Conservation (phyloP, 2,329 filamentous ascomycete genomes). For the Penicillium sp. region DNA sequence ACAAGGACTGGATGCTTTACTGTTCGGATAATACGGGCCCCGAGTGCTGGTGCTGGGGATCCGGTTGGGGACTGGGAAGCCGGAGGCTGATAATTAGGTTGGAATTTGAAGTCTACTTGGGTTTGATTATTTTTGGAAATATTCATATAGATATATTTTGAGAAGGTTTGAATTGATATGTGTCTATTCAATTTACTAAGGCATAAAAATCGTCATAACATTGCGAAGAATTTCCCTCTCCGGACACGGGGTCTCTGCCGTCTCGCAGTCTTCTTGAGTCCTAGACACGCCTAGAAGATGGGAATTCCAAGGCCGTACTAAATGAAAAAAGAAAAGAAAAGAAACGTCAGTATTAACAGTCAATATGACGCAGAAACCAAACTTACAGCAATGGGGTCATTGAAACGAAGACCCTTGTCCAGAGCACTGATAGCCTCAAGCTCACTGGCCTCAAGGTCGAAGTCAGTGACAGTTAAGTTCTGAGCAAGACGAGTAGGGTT, state of each 20-base stretch:
- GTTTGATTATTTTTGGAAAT: too few relatives aligned
- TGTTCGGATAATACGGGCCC: too few relatives aligned
- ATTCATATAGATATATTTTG: too few relatives aligned
- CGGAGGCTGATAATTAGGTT: too few relatives aligned
- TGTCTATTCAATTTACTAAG: slow-evolving; percentile 4
- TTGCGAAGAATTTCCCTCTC: neutral
- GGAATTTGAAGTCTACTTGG: too few relatives aligned
- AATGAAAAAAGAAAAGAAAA: slow-evolving; percentile 18
- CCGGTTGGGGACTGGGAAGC: too few relatives aligned
- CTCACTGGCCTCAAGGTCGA: slow-evolving; percentile 64
- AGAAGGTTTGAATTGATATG: too few relatives aligned
- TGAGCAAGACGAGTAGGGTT: slow-evolving; percentile 43
- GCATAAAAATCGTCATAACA: slow-evolving; percentile 7
- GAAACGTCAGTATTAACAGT: slow-evolving; percentile 14
- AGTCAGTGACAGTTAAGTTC: slow-evolving; percentile 60
- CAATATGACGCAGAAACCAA: neutral
- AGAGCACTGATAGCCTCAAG: slow-evolving; percentile 64
- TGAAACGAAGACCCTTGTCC: slow-evolving; percentile 68
- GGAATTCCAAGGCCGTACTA: slow-evolving; percentile 50
- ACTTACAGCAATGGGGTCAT: slow-evolving; percentile 70
- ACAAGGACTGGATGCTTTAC: too few relatives aligned
- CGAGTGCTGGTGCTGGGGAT: too few relatives aligned
- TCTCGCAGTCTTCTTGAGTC: neutral
- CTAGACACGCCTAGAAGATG: slow-evolving; percentile 48
- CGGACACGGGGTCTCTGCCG: slow-evolving; percentile 6